Conservation (phyloP, 345 rosid species). For the Trapa incisa region DNA sequence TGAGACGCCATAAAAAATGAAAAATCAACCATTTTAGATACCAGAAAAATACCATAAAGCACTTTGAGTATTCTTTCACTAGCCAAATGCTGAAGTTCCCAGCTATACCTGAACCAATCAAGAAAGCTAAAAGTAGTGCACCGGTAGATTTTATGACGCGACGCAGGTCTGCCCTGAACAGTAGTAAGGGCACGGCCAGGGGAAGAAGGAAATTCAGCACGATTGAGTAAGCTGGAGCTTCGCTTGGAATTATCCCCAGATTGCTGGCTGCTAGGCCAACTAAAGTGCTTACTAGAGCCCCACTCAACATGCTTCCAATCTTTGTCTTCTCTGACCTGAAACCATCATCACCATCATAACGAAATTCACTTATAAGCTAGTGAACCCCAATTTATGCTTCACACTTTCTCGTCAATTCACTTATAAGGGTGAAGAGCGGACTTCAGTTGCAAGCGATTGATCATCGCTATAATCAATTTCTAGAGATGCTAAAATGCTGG, state of each 20-base stretch:
- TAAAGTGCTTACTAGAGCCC: constrained; percentile 66
- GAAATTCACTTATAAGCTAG: no score
- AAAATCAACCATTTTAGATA: neutral
- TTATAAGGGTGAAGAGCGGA: neutral
- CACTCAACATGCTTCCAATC: constrained; percentile 67
- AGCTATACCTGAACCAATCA: constrained; percentile 53
- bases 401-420: neutral
- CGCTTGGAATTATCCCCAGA: constrained; percentile 47
- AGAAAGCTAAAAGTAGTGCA: constrained; percentile 53
- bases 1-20: neutral
- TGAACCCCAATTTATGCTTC: neutral
- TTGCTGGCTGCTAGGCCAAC: constrained; percentile 73
- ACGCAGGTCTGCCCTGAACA: constrained; percentile 75
- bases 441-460: neutral
- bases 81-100: neutral
- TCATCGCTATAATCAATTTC: neutral
- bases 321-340: constrained; percentile 73
- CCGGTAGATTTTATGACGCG: constrained; percentile 54
- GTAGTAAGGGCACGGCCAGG: constrained; percentile 47
- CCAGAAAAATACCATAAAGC: neutral
- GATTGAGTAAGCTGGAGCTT: constrained; percentile 46
- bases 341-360: neutral
- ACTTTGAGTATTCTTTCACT: neutral
- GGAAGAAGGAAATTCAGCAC: constrained; percentile 65
- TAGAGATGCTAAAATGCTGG: no score